Base-by-base conservation (phyloP, 1,139 yeast genomes). In the Kluyveromyces marxianus region DNA sequence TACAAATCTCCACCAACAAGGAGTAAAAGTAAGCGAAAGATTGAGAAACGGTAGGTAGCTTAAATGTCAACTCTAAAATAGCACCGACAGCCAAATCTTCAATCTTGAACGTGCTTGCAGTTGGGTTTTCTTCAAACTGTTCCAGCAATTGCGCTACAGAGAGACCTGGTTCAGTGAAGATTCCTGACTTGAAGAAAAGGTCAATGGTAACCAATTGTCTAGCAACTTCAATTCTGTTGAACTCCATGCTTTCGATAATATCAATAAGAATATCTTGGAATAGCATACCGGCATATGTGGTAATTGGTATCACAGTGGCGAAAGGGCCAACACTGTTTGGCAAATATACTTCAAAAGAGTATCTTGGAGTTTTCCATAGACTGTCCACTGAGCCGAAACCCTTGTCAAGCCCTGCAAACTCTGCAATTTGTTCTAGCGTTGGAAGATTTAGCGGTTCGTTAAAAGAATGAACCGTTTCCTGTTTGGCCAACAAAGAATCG, bases 1-100 rank as follows among this genome's bases (percentile, higher is more conserved):
- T 80, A 67, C 98, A 92, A 45, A 95, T 87, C 54, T 92, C 89
- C 39, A 89, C 88, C 49, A 94, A 71, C n/a, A 90, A 79, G 2
- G 95, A 76, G 63, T 88, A 88, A 66, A 84, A 92, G 64, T 89
- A 92, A 38, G 89, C 84, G 8, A 70, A 77, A 37, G 81, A 80
- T 52, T 84, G 83, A 32, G 80, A 72, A 0, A 86, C 72, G 2
- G 68, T 60, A 5, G 97, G 96, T 46, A 89, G 70, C 50, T 79
- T 79, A 69, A 87, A 84, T 57, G 90, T 77, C 69, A 87, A 76
- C 26, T 88, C 79, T 52, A 92, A 71, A 30, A 89, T 79, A 43
- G 88, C 79, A 61, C 92, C 97, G 40, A 90, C 77, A 0, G 95
- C 88, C 42, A 89, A 74, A 63, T 90, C 97, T 66, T 94, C 98